Conservation (phyloP, 2,329 filamentous ascomycete genomes). For the Chalara sp. region DNA sequence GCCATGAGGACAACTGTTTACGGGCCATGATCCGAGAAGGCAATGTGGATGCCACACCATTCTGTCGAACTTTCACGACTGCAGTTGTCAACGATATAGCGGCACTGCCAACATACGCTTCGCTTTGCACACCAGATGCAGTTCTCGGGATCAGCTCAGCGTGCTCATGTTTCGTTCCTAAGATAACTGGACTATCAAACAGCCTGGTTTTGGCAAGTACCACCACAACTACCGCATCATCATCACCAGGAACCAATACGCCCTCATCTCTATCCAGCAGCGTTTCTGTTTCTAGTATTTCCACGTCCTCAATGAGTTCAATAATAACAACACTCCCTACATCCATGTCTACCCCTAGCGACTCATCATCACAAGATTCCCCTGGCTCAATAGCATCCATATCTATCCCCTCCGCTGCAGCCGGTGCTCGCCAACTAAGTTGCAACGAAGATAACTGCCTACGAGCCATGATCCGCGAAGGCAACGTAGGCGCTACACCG, state of each 20-base stretch:
- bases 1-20: background rate
- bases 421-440: no score
- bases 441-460: background rate
- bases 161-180: background rate
- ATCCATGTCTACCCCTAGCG: no score
- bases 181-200: background rate
- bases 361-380: no score
- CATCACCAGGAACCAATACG: no score
- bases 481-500: background rate
- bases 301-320: no score
- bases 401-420: no score
- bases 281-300: no score
- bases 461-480: slow-evolving; percentile 4
- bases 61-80: background rate
- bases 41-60: background rate
- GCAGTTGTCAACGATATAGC: background rate
- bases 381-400: no score
- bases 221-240: no score
- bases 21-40: background rate
- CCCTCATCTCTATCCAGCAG: no score
- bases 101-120: background rate
- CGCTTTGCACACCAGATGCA: background rate
- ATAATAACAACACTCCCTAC: no score
- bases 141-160: background rate
- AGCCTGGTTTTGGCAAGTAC: background rate